A percentile compares a stretch with the other conserved stretches of the same genome.
These are phyloP conservation scores for Ascochyta rabiei DNA, from an alignment of 2,329 filamentous ascomycete genomes.

Conservation along the genomic window DNA sequence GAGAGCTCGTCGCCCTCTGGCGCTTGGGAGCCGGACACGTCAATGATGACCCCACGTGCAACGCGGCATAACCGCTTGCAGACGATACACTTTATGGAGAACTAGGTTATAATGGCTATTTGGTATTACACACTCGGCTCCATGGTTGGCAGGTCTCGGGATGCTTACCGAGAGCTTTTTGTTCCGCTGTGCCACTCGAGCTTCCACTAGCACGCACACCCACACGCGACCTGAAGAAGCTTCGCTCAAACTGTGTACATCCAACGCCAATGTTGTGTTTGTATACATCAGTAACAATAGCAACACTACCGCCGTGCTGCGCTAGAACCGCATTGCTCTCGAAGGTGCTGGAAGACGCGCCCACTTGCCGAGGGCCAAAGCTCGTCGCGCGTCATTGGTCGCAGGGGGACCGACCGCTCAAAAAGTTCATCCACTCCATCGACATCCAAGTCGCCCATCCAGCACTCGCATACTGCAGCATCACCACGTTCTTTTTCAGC, in stretches of 20 bases:
- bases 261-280: neutral
- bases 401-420: neutral
- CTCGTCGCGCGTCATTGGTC: slow-evolving; percentile 27
- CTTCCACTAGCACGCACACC: neutral
- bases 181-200: neutral
- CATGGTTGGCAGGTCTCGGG: neutral
- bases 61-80: slow-evolving; percentile 3
- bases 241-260: neutral
- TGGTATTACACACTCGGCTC: neutral
- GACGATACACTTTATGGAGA: slow-evolving; percentile 1
- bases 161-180: slow-evolving; percentile 4
- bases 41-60: slow-evolving; percentile 12
- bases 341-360: slow-evolving; percentile 36
- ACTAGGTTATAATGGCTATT: slow-evolving; percentile 6
- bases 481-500: slow-evolving; percentile 23
- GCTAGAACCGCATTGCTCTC: slow-evolving; percentile 8
- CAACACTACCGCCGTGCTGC: neutral
- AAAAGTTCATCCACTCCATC: slow-evolving; percentile 18
- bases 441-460: slow-evolving; percentile 5
- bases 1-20: slow-evolving; percentile 5
- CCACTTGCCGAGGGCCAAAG: slow-evolving; percentile 23
- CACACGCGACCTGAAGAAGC: neutral
- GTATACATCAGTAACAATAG: neutral
- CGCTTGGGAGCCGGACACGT: slow-evolving; percentile 3
- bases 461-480: slow-evolving; percentile 7